These are phyloP conservation scores for Hypoxylon sp. DNA, from an alignment of 2,329 filamentous ascomycete genomes.

Conservation along the genomic window DNA sequence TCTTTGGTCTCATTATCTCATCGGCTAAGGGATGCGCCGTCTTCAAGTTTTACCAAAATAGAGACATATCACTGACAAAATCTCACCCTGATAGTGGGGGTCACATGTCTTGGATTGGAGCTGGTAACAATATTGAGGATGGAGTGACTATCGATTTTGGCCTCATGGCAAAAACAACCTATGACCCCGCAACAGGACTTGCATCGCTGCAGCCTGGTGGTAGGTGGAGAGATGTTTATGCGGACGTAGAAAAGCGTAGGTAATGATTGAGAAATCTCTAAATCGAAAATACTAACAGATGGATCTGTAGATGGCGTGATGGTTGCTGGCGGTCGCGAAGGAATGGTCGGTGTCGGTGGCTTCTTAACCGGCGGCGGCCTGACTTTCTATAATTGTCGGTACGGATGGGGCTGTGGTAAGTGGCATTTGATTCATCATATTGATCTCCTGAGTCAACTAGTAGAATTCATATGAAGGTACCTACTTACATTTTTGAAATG, in stretches of 20 bases:
- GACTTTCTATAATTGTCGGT: constrained; percentile 29
- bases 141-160: constrained; percentile 42
- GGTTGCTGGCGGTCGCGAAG: constrained; percentile 38
- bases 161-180: constrained; percentile 2
- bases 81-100: constrained; percentile 27
- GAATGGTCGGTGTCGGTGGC: constrained; percentile 44
- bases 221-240: constrained; percentile 1
- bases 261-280: background rate
- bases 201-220: constrained; percentile 7
- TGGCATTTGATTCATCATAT: background rate
- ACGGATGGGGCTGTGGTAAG: constrained; percentile 37
- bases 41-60: too few species aligned
- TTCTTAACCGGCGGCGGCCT: constrained; percentile 44
- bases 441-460: background rate
- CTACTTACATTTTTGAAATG: constrained; percentile 3
- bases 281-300: background rate
- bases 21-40: too few species aligned
- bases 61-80: background rate
- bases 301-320: constrained; percentile 22
- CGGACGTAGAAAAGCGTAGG: constrained; percentile 29
- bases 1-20: too few species aligned
- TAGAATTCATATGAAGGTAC: background rate
- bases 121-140: constrained; percentile 30
- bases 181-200: constrained; percentile 9
- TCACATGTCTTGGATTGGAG: constrained; percentile 24